Evolutionary conservation across 2,329 filamentous ascomycete genomes (phyloP).

Genomic region (Chalaropsis thielavioides): DNA sequence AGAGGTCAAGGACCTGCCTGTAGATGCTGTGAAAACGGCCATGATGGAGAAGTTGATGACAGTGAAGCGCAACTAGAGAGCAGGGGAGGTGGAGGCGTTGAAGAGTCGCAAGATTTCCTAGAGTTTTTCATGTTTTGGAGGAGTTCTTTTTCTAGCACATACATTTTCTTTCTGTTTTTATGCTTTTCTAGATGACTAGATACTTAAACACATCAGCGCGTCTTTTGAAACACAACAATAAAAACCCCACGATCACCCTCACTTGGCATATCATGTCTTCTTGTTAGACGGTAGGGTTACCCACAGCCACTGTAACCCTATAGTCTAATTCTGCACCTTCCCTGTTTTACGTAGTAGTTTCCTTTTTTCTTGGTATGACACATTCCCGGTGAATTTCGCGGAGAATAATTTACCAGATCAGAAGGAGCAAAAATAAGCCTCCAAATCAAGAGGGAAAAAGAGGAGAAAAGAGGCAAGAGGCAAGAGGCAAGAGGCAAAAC

Average conservation of each 20-base stretch:
- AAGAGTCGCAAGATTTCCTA: neutral
- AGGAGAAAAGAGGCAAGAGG: neutral
- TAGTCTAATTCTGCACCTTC: neutral
- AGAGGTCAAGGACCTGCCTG: constrained; percentile 42
- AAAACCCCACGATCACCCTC: neutral
- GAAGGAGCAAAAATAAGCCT: neutral
- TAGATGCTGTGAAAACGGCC: constrained; percentile 41
- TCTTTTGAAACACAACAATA: neutral
- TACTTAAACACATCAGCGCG: neutral
- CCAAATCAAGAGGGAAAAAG: neutral
- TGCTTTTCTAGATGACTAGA: neutral
- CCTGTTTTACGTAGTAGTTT: neutral
- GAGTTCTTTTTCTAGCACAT: neutral
- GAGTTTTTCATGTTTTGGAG: neutral
- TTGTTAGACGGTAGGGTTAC: neutral
- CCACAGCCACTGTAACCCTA: neutral
- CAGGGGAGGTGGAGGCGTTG: neutral
- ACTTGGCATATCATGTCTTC: neutral
- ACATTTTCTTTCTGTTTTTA: constrained; percentile 1
- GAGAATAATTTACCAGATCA: neutral
- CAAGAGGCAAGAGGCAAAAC: neutral
- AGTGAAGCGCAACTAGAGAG: neutral
- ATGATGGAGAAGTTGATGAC: constrained; percentile 20
- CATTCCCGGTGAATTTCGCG: neutral
- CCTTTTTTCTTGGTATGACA: neutral